A percentile compares a stretch with the other conserved stretches of the same genome.
Evolutionary conservation across 192 early-diverging fungal species (phyloP).

Genomic region (Pilaira anomala): DNA sequence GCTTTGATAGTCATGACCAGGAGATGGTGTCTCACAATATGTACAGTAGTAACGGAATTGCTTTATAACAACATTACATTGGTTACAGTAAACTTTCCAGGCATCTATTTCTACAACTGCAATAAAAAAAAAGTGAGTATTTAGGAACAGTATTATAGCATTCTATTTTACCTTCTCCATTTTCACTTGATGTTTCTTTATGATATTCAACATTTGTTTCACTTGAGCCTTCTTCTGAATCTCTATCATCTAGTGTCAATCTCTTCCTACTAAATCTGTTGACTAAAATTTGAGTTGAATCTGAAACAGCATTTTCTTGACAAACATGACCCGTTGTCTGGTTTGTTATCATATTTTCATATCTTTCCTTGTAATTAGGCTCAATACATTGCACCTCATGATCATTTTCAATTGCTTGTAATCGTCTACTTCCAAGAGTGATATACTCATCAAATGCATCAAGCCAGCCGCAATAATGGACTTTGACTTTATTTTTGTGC

Average conservation of each 20-base stretch:
- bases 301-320: neutral
- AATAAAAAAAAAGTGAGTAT: neutral
- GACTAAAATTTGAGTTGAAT: too few species aligned
- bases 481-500: conserved; percentile 30
- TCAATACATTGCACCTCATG: conserved; percentile 31
- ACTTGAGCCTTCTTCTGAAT: neutral
- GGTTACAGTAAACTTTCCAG: conserved; percentile 75
- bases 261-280: neutral
- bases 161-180: conserved; percentile 16
- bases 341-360: neutral
- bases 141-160: neutral
- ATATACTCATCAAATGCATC: conserved; percentile 35
- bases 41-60: conserved; percentile 84
- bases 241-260: neutral
- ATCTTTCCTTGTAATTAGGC: conserved; percentile 18
- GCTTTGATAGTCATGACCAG: conserved; percentile 62
- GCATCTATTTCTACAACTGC: conserved; percentile 24
- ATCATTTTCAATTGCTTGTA: conserved; percentile 37
- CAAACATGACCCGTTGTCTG: neutral
- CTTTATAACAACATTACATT: conserved; percentile 74
- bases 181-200: conserved; percentile 9
- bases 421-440: conserved; percentile 27
- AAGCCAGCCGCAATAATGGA: conserved; percentile 41
- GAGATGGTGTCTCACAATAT: conserved; percentile 70
- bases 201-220: conserved; percentile 15